Percentiles rank a stretch among this genome's conserved stretches.
Conservation (phyloP, 1,284 basidiomycete genomes). For the Filobasidium uniguttulatum region DNA sequence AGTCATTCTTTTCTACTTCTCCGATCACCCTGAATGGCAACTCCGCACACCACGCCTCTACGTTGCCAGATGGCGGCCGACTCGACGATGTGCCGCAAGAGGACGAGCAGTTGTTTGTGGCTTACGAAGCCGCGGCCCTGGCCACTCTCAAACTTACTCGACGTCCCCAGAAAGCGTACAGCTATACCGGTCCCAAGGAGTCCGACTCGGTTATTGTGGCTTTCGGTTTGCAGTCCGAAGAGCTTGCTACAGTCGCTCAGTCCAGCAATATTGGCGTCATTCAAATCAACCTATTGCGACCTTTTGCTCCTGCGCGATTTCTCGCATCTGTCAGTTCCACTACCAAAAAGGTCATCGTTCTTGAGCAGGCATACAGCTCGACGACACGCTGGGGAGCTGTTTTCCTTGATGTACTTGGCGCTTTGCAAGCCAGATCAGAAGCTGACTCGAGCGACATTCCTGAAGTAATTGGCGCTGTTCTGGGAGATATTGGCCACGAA, state of each 20-base stretch:
- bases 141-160: slow-evolving; percentile 50
- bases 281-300: slow-evolving; percentile 58
- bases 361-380: slow-evolving; percentile 65
- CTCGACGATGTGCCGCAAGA: slow-evolving; percentile 1
- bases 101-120: slow-evolving; percentile 39
- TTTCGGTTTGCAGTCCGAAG: slow-evolving; percentile 21
- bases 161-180: slow-evolving; percentile 47
- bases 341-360: slow-evolving; percentile 59
- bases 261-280: slow-evolving; percentile 50
- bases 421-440: slow-evolving; percentile 51
- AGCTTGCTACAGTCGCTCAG: slow-evolving; percentile 27
- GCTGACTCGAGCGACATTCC: slow-evolving; percentile 44
- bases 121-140: slow-evolving; percentile 51
- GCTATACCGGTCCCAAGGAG: slow-evolving; percentile 39
- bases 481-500: slow-evolving; percentile 43
- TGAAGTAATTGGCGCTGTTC: slow-evolving; percentile 47
- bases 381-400: slow-evolving; percentile 77
- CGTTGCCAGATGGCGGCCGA: background rate
- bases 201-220: slow-evolving; percentile 63
- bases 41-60: background rate
- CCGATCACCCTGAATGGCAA: slow-evolving; percentile 7
- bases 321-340: slow-evolving; percentile 51
- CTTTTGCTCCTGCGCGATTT: slow-evolving; percentile 54
- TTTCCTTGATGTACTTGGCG: slow-evolving; percentile 65
- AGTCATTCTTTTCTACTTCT: slow-evolving; percentile 4